Percentiles rank a stretch among this genome's conserved stretches.
These are phyloP conservation scores for Phytophthora palmivora DNA, from an alignment of 352 stramenopile species.

Conservation along the genomic window DNA sequence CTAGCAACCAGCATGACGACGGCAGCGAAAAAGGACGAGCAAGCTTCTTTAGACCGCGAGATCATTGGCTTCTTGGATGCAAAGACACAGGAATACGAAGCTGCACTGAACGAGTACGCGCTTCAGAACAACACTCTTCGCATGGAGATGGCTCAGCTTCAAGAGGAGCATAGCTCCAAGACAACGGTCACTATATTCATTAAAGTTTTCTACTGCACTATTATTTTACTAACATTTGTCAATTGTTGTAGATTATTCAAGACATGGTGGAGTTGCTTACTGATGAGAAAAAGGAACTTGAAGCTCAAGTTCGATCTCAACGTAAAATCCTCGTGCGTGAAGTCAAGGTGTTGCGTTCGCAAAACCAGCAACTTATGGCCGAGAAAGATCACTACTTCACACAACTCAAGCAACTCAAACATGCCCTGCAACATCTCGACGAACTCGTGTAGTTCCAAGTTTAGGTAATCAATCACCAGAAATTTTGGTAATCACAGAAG, in stretches of 20 bases:
- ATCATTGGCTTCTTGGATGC: slow-evolving; percentile 87
- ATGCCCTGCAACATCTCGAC: slow-evolving; percentile 76
- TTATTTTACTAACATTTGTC: slow-evolving; percentile 1
- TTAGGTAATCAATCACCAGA: too few species aligned
- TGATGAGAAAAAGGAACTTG: slow-evolving; percentile 80
- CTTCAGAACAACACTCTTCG: slow-evolving; percentile 63
- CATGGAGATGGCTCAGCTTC: slow-evolving; percentile 50
- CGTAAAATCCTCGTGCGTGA: slow-evolving; percentile 85
- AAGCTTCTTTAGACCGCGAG: slow-evolving; percentile 73
- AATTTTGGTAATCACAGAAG: background rate
- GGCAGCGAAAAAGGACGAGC: slow-evolving; percentile 68
- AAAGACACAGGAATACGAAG: slow-evolving; percentile 81
- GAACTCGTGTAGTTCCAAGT: slow-evolving; percentile 41
- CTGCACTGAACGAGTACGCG: slow-evolving; percentile 56
- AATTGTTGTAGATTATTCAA: slow-evolving; percentile 70
- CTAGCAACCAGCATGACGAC: slow-evolving; percentile 62
- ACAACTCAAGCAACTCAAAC: slow-evolving; percentile 81
- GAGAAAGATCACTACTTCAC: slow-evolving; percentile 80
- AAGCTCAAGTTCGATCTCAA: slow-evolving; percentile 73
- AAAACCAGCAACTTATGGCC: slow-evolving; percentile 68
- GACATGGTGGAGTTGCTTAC: slow-evolving; percentile 82
- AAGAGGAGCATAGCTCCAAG: slow-evolving; percentile 67
- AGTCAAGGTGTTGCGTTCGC: slow-evolving; percentile 72
- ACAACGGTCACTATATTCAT: slow-evolving; percentile 42
- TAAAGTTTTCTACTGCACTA: too few species aligned